Evolutionary conservation across 257 asterid genomes (phyloP).

Genomic region (Fraxinus cuspidata): DNA sequence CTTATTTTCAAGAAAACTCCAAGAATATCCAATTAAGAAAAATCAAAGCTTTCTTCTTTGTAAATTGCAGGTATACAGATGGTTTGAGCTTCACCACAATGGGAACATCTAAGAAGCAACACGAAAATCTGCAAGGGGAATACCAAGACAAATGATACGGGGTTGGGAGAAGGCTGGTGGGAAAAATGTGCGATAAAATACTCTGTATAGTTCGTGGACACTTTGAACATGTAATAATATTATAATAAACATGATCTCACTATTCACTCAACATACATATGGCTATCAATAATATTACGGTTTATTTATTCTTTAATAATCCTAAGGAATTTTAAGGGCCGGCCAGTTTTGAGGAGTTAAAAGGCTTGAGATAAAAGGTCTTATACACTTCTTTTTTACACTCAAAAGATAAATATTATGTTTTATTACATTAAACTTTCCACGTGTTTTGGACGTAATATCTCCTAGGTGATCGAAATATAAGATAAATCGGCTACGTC

Average conservation of each 20-base stretch:
- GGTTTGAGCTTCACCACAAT: not conserved
- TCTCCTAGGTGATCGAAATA: no score
- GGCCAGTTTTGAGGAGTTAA: not conserved
- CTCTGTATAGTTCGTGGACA: conserved; percentile 33
- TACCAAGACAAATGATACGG: conserved; percentile 27
- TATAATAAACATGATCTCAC: not conserved
- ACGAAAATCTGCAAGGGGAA: conserved; percentile 36
- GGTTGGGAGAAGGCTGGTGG: conserved; percentile 36
- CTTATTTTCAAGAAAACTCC: not conserved
- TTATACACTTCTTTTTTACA: no score
- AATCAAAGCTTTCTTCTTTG: conserved; percentile 19
- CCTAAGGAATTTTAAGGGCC: no score
- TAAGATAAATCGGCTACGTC: no score
- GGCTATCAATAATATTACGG: not conserved
- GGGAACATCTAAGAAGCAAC: conserved; percentile 26
- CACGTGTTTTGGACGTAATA: no score
- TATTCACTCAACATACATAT: not conserved
- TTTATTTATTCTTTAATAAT: no score
- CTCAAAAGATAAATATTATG: no score
- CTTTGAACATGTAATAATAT: not conserved
- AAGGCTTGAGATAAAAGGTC: not conserved
- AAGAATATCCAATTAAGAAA: conserved; percentile 22
- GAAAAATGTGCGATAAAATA: conserved; percentile 42
- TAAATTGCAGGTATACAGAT: not conserved
- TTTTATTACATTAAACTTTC: no score